Evolutionary conservation across 1,284 basidiomycete genomes (phyloP).

Genomic region (Garcileccinum viscosum): DNA sequence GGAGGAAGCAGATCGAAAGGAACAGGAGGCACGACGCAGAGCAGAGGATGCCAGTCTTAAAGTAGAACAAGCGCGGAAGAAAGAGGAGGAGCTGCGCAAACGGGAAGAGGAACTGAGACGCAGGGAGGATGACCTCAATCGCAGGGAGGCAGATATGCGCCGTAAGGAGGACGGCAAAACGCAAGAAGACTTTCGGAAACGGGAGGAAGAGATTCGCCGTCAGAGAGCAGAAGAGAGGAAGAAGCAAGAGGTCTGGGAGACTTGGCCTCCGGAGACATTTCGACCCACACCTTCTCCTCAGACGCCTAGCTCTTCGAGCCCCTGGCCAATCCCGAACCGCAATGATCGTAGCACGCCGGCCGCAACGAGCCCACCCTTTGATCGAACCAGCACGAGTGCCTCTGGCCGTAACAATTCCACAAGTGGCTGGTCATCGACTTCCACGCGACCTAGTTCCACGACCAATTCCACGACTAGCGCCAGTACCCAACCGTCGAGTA

Average conservation of each 20-base stretch:
- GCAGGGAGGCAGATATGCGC: conserved; percentile 41
- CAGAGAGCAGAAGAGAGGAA: conserved; percentile 48
- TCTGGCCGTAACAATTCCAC: conserved; percentile 33
- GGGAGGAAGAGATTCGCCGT: conserved; percentile 55
- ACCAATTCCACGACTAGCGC: conserved; percentile 21
- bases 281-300: conserved; percentile 34
- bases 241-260: conserved; percentile 41
- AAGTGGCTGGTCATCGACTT: conserved; percentile 40
- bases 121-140: conserved; percentile 40
- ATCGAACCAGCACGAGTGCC: conserved; percentile 34
- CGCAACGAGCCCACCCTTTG: conserved; percentile 32
- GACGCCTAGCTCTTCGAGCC: conserved; percentile 31
- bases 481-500: conserved; percentile 35
- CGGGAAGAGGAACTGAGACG: conserved; percentile 44
- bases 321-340: conserved; percentile 41
- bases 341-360: conserved; percentile 29
- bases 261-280: conserved; percentile 35
- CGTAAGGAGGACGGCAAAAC: conserved; percentile 29
- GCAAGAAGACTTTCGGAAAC: conserved; percentile 47
- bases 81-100: conserved; percentile 44
- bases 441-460: conserved; percentile 40
- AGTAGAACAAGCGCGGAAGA: conserved; percentile 32
- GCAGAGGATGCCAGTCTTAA: conserved; percentile 37
- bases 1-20: conserved; percentile 38
- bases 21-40: conserved; percentile 36